Evolutionary conservation across 176 grass and related monocot species (phyloP), one percentile per base, ranked within the genome.

Genomic region (Avena eriantha): DNA sequence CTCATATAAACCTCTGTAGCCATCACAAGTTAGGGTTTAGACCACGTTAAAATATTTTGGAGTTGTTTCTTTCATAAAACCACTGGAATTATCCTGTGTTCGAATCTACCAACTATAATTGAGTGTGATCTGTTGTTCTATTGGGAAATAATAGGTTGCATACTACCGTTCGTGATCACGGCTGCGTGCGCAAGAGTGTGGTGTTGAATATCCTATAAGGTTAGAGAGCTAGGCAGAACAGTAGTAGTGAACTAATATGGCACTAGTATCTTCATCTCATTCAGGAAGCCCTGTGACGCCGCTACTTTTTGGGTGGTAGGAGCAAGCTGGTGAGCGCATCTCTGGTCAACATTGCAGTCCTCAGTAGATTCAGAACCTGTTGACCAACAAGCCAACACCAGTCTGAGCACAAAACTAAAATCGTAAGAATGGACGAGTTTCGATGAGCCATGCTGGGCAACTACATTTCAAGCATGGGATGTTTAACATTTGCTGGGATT

Each of bases 361-460:
- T 73, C 43, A 46, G 8, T 8, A 81, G 13, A 21, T 79, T 54
- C 87, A 63, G 12, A 19, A 71, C 41, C 86, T 88, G 51, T 13
- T 47, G 12, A 66, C 58, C 22, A 26, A 22, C 22, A 63, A 63
- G 9, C 23, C 23, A 17, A 9, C 7, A 50, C 5, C 9, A 69
- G 49, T 69, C 1, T 4, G n/a, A n/a, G 8, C 21, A 51, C 0
- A 29, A 29, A 29, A 29, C 29, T 29, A 2, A 29, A 29, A 29
- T 29, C 2, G 29, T 29, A 29, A 29, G 17, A 34, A 5, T 35
- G 16, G 16, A 1, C 18, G 29, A 46, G 7, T 47, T 64, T 5
- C 63, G n/a, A 7, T 0, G 10, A 23, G 21, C 23, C 17, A n/a
- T 4, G 2, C 5, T 1, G 69, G 11, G 47, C n/a, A 8, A 49